phyloP scores from a whole-genome alignment of 345 rosid species.

The Raphanus raphanistrum region DNA sequence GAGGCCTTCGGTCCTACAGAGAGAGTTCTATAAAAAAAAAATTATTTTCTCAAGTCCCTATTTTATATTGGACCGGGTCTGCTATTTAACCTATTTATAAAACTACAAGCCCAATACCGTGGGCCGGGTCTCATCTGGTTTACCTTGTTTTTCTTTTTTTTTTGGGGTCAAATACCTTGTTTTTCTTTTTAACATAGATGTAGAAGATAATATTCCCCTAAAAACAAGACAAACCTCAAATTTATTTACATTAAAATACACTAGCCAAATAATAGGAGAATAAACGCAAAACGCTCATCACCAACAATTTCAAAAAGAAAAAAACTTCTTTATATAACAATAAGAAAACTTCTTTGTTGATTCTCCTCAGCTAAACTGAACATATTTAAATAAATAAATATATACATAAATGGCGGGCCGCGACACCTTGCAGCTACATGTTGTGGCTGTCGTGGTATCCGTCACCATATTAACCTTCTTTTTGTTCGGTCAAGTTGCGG shows the following conservation, averaged over 20 bases:
- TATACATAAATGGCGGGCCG: constrained; percentile 33
- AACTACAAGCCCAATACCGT: too few species aligned
- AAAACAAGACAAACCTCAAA: constrained; percentile 29
- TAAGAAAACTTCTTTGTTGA: neutral
- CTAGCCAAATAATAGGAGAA: neutral
- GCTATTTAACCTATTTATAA: too few species aligned
- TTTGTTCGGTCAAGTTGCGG: neutral
- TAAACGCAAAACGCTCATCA: constrained; percentile 22
- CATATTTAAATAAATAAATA: neutral
- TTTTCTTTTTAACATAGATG: neutral
- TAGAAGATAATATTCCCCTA: neutral
- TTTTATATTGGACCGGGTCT: neutral
- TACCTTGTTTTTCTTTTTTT: neutral
- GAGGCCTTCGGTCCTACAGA: neutral
- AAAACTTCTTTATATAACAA: neutral
- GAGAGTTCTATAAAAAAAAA: neutral
- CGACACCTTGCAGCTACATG: constrained; percentile 24
- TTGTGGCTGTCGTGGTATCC: constrained; percentile 18
- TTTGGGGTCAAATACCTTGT: too few species aligned
- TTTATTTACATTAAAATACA: neutral
- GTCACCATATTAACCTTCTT: constrained; percentile 25
- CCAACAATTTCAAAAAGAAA: constrained; percentile 16
- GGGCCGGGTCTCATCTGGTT: too few species aligned
- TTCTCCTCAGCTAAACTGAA: neutral
- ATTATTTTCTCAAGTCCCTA: neutral